These are phyloP conservation scores for Roridomyces roridus DNA, from an alignment of 768 basidiomycete species.

Conservation along the genomic window DNA sequence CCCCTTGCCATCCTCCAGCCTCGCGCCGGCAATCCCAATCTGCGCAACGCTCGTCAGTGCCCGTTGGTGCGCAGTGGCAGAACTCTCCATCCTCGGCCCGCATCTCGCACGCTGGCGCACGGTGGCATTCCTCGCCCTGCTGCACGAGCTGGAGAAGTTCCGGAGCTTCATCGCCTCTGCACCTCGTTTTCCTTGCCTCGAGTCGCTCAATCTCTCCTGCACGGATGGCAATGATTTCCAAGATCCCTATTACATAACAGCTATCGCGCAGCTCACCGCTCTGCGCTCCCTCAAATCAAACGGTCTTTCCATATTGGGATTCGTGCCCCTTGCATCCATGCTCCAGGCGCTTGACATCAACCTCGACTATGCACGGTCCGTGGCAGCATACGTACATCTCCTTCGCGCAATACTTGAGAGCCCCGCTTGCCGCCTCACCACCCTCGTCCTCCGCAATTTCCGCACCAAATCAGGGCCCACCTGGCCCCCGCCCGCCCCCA, in stretches of 20 bases:
- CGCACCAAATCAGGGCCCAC: neutral
- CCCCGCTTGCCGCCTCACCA: neutral
- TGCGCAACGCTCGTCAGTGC: slow-evolving; percentile 1
- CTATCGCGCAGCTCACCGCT: too few relatives aligned
- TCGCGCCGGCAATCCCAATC: neutral
- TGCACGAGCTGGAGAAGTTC: neutral
- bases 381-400: neutral
- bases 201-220: neutral
- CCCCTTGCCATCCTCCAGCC: neutral
- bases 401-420: neutral
- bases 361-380: neutral
- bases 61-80: slow-evolving; percentile 2
- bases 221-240: neutral
- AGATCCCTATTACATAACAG: too few relatives aligned
- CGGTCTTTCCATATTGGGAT: too few relatives aligned
- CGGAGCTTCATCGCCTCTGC: neutral
- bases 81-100: neutral
- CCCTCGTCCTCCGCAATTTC: neutral
- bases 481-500: neutral
- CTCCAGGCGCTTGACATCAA: too few relatives aligned
- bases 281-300: too few relatives aligned
- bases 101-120: too few relatives aligned
- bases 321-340: too few relatives aligned
- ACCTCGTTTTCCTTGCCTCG: neutral
- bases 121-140: neutral